These are phyloP conservation scores for Xylaria sp. DNA, from an alignment of 2,329 filamentous ascomycete genomes.

Conservation along the genomic window DNA sequence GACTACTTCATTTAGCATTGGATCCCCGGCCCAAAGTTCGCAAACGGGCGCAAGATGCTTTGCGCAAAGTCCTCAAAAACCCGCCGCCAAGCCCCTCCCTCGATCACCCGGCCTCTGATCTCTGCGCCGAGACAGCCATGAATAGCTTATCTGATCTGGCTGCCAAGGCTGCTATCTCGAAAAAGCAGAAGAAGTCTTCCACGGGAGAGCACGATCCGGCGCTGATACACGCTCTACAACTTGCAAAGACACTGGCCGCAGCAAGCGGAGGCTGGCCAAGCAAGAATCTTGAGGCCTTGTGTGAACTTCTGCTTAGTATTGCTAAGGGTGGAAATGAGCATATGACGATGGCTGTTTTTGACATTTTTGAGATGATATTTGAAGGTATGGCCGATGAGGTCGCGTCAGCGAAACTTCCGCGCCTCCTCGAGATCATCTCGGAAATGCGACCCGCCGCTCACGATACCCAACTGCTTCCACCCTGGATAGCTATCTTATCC, in stretches of 20 bases:
- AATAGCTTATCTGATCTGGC: slow-evolving; percentile 81
- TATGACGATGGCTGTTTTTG: slow-evolving; percentile 94
- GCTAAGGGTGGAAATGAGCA: slow-evolving; percentile 93
- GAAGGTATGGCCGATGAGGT: slow-evolving; percentile 87
- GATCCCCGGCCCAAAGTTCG: slow-evolving; percentile 93
- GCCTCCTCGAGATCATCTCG: slow-evolving; percentile 89
- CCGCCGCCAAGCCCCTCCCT: slow-evolving; percentile 91
- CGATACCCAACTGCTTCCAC: slow-evolving; percentile 92
- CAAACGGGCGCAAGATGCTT: slow-evolving; percentile 89
- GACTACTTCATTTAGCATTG: slow-evolving; percentile 83
- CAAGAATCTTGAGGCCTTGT: slow-evolving; percentile 92
- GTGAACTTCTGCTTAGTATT: slow-evolving; percentile 88
- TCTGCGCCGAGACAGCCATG: slow-evolving; percentile 93
- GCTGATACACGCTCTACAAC: slow-evolving; percentile 89
- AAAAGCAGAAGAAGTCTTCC: slow-evolving; percentile 74
- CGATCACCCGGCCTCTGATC: slow-evolving; percentile 93
- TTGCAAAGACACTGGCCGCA: slow-evolving; percentile 88
- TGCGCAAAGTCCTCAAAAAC: slow-evolving; percentile 83
- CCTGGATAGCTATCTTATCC: slow-evolving; percentile 96
- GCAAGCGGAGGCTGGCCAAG: slow-evolving; percentile 95
- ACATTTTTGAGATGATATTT: slow-evolving; percentile 98
- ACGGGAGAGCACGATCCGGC: slow-evolving; percentile 77
- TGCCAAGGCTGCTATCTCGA: slow-evolving; percentile 67
- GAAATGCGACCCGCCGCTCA: slow-evolving; percentile 92
- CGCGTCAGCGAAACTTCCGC: slow-evolving; percentile 87